Conservation (phyloP, 495 filamentous ascomycete species). For the Annulohypoxylon stygium region DNA sequence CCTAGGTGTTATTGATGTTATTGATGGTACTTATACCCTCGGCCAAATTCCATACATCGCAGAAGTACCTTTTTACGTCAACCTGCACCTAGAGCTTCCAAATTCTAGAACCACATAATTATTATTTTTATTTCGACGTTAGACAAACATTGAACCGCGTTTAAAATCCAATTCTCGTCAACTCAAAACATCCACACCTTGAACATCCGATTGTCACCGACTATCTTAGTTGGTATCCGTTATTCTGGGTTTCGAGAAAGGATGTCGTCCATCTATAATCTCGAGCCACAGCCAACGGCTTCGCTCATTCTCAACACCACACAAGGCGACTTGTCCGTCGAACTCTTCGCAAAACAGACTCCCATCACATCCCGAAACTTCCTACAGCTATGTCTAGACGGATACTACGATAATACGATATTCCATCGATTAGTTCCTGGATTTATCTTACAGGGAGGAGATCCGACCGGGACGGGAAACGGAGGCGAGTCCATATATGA, state of each 20-base stretch:
- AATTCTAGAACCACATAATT: neutral
- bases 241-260: neutral
- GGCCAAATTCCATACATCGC: neutral
- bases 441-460: constrained; percentile 94
- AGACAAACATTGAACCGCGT: constrained; percentile 10
- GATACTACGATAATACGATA: constrained; percentile 91
- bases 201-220: neutral
- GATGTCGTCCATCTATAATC: constrained; percentile 93
- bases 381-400: constrained; percentile 92
- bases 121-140: constrained; percentile 19
- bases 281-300: constrained; percentile 92
- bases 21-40: neutral
- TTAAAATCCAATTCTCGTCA: neutral
- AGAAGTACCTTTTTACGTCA: neutral
- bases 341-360: constrained; percentile 93
- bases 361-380: constrained; percentile 95
- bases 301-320: constrained; percentile 92
- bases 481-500: constrained; percentile 94
- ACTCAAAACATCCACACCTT: neutral
- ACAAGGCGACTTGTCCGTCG: constrained; percentile 85
- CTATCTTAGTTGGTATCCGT: neutral
- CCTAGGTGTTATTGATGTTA: neutral
- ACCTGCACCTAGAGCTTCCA: constrained; percentile 5
- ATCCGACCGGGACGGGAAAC: constrained; percentile 84
- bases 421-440: constrained; percentile 94